These are phyloP conservation scores for Rhodotorula sp. DNA, from an alignment of 1,284 basidiomycete species.

Conservation along the genomic window DNA sequence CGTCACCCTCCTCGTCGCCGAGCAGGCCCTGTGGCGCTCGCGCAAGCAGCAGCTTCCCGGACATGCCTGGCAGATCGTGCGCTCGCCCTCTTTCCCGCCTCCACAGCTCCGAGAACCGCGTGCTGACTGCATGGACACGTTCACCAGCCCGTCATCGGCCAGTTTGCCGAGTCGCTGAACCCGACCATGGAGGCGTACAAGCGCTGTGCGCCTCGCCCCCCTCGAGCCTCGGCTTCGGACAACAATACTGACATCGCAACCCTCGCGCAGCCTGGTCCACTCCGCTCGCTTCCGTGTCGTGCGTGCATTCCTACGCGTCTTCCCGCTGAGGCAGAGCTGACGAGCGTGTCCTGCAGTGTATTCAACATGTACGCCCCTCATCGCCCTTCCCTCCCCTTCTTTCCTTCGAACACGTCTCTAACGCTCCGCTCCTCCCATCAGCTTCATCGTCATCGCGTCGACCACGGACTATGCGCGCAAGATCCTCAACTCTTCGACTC, in stretches of 20 bases:
- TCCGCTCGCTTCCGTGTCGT: constrained; percentile 73
- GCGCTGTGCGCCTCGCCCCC: constrained; percentile 42
- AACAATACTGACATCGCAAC: constrained; percentile 4
- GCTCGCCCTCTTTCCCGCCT: not conserved
- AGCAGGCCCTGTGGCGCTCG: constrained; percentile 79
- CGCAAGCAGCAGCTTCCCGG: constrained; percentile 86
- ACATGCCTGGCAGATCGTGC: constrained; percentile 75
- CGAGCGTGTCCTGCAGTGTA: constrained; percentile 55
- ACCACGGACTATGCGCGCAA: constrained; percentile 87
- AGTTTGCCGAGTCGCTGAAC: constrained; percentile 76
- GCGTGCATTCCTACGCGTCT: constrained; percentile 1
- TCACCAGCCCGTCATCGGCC: constrained; percentile 74
- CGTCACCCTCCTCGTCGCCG: constrained; percentile 66
- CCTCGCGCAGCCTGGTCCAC: constrained; percentile 63
- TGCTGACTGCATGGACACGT: not conserved
- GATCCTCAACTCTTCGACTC: constrained; percentile 85
- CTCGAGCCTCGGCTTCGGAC: not conserved
- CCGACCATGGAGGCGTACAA: constrained; percentile 87
- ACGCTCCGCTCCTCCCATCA: constrained; percentile 48
- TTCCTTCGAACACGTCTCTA: not conserved
- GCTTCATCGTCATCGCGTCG: constrained; percentile 95
- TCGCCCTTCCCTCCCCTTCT: not conserved
- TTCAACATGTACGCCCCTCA: constrained; percentile 80
- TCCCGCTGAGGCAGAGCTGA: not conserved
- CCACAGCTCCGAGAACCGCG: not conserved